Conservation (phyloP, 495 filamentous ascomycete species). For the Aspergillus panamensis region DNA sequence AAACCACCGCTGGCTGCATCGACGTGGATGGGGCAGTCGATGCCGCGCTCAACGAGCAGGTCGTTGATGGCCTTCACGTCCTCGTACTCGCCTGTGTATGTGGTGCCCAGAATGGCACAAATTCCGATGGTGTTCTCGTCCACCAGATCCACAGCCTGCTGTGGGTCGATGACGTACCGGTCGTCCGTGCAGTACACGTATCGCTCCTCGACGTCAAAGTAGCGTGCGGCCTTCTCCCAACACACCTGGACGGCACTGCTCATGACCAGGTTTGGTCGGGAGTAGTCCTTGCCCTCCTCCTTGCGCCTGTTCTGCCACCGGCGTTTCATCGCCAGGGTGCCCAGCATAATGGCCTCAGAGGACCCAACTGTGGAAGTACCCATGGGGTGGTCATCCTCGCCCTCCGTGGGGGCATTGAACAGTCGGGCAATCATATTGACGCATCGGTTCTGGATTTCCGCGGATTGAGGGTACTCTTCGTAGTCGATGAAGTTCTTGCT, state of each 20-base stretch:
- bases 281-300: conserved; percentile 70
- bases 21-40: conserved; percentile 85
- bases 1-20: conserved; percentile 90
- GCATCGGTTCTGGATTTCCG: conserved; percentile 84
- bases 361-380: conserved; percentile 84
- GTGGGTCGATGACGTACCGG: conserved; percentile 83
- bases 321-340: conserved; percentile 90
- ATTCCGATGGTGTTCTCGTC: conserved; percentile 97
- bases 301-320: conserved; percentile 85
- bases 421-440: conserved; percentile 84
- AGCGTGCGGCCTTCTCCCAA: conserved; percentile 93
- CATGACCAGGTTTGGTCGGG: conserved; percentile 87
- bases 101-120: conserved; percentile 83
- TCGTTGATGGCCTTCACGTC: conserved; percentile 89
- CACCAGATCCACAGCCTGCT: conserved; percentile 73
- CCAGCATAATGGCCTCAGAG: conserved; percentile 90
- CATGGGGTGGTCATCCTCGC: conserved; percentile 53
- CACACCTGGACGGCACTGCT: conserved; percentile 89
- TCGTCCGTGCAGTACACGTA: conserved; percentile 79
- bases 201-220: conserved; percentile 90
- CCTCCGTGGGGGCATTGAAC: conserved; percentile 63
- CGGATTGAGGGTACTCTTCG: conserved; percentile 80
- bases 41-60: conserved; percentile 62
- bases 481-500: conserved; percentile 91
- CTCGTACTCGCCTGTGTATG: conserved; percentile 93